Base-by-base conservation (phyloP, 2,329 filamentous ascomycete species). In the Cryphonectria naterciae region DNA sequence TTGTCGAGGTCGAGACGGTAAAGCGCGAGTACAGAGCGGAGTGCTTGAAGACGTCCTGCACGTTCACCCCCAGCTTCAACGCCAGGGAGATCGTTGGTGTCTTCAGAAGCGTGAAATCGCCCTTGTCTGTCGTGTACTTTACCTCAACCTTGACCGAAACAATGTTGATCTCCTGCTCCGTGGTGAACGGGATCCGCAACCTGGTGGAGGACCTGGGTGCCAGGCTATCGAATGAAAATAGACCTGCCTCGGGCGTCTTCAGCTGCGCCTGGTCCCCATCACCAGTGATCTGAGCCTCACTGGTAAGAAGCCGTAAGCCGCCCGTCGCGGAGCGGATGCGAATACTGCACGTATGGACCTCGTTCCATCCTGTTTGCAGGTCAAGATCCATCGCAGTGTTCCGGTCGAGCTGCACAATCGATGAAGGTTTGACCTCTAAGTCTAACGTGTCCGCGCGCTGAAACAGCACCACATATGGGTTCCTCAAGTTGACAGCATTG, bases 41-140 rank as follows among this genome's bases (percentile, higher is more conserved):
- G 73, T 93, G 89, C 78, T 97, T 97, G 84, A 98, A 98, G 39
- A 97, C 89, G 76, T 99, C 96, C 77, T 98, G 95, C 7, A 99
- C 96, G 74, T 98, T 98, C 73, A 99, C 96, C 3, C 95, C 95
- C 4, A 99, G 85, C 0, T 94, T 93, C 5, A 99, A 84, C 1
- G 92, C 87, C 1, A 96, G 91, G 2, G 91, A 87, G 28, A 97
- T 85, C 4, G 85, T 88, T 28, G 88, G 87, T 10, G 86, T 85
- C 22, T 87, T 88, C 22, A 89, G 86, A 77, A 91, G 92, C 68
- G 86, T 84, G 74, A 93, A 93, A 10, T 83, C 84, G 2, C 91
- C 92, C 2, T 88, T 82, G 0, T 89, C 84, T 0, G 93, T 95
- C 2, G 86, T 86, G 77, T 96, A 97, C 0, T 84, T 85, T 13